Evolutionary conservation across 257 asterid genomes (phyloP).

Genomic region (Oldenlandia corymbosa): DNA sequence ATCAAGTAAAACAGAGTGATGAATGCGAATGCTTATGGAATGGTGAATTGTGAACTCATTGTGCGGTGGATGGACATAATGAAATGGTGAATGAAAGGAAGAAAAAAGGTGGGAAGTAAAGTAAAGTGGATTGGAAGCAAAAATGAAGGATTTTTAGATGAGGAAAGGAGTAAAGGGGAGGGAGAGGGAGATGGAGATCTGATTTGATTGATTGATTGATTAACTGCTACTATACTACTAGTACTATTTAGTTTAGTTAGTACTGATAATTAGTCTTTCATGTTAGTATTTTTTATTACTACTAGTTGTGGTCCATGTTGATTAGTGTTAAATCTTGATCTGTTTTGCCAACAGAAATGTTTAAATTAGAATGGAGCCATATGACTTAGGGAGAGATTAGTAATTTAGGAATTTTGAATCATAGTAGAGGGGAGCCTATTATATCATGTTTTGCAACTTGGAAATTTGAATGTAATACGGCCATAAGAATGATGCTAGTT

Average conservation of each 20-base stretch:
- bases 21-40: conserved; percentile 2
- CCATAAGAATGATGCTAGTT: no score
- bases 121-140: conserved; percentile 14
- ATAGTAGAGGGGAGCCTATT: neutral
- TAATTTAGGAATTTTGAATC: neutral
- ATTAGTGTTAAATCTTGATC: conserved; percentile 9
- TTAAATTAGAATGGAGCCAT: neutral
- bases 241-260: no score
- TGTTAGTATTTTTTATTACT: no score
- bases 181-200: conserved; percentile 7
- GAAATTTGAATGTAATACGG: neutral
- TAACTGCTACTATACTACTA: neutral
- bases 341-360: neutral
- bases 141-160: conserved; percentile 6
- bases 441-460: neutral
- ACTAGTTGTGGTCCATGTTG: neutral
- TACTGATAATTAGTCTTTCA: neutral
- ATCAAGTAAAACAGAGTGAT: neutral
- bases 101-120: neutral
- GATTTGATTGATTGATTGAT: neutral
- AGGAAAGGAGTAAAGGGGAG: neutral
- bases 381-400: no score
- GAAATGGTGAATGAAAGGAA: neutral
- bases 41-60: conserved; percentile 14
- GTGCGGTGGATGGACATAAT: neutral